phyloP scores from a whole-genome alignment of 2,329 filamentous ascomycete genomes.

The Neofusicoccum cordaticola region DNA sequence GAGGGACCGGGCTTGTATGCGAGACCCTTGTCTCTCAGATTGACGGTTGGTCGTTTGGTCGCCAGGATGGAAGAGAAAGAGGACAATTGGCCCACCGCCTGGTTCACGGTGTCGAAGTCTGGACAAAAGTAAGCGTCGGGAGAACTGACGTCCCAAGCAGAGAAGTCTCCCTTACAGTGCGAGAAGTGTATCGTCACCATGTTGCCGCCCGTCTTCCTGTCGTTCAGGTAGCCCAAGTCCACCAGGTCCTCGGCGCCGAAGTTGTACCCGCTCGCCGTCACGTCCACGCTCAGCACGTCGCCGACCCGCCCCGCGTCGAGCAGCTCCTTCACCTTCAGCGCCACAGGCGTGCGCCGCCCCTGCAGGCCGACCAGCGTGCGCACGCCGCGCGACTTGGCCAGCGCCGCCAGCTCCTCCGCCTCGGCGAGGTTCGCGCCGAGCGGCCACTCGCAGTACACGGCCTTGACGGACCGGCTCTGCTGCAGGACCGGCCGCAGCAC shows the following conservation, averaged over 20 bases:
- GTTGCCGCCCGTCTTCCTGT: constrained; percentile 46
- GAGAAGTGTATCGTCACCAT: constrained; percentile 39
- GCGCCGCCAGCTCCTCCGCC: constrained; percentile 41
- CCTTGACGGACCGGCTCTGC: constrained; percentile 38
- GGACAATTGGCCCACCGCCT: constrained; percentile 47
- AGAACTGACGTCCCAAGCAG: not conserved
- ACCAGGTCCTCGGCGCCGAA: constrained; percentile 22
- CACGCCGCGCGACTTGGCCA: constrained; percentile 42
- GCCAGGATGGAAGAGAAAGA: constrained; percentile 42
- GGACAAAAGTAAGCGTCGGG: not conserved
- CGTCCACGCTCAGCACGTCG: constrained; percentile 37
- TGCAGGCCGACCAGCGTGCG: constrained; percentile 51
- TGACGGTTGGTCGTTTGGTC: constrained; percentile 43
- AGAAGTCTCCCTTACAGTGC: constrained; percentile 24
- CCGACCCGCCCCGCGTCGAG: constrained; percentile 45
- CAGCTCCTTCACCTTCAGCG: constrained; percentile 43
- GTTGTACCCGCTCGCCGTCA: constrained; percentile 29
- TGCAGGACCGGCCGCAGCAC: constrained; percentile 43
- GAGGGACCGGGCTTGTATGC: constrained; percentile 26
- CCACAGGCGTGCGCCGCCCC: constrained; percentile 39
- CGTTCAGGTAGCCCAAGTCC: constrained; percentile 48
- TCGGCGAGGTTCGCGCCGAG: constrained; percentile 41
- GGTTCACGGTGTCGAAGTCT: constrained; percentile 44
- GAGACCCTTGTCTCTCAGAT: constrained; percentile 20
- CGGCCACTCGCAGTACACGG: constrained; percentile 53